Base-by-base conservation (phyloP, 352 stramenopile species). In the Pythium aphanidermatum region DNA sequence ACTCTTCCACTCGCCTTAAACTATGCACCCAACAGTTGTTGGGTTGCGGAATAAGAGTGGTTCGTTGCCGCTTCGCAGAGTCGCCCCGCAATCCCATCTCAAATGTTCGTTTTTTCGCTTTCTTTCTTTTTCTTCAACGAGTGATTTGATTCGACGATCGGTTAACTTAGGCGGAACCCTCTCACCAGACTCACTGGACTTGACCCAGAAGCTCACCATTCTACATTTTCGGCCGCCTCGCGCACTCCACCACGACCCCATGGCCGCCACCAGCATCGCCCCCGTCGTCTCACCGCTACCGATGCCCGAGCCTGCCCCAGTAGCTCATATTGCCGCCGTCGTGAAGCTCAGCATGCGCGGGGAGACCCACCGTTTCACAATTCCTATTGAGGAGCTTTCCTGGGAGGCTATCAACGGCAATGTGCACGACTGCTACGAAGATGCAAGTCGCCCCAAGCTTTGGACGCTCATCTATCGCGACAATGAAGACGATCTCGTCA, bases 391-490 rank as follows among this genome's bases (percentile, higher is more conserved):
- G 24, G 40, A 63, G 32, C 43, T 83, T 47, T 70, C 55, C 28
- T 80, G 77, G 58, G 61, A 74, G 12, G 29, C 63, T 23, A 51
- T 88, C 25, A 33, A 59, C n/a, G 40, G 36, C 33, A 73, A 70
- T 32, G 70, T 76, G 19, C 17, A 58, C 20, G 59, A 68, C 32
- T 49, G 44, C 28, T 83, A 83, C 44, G 48, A 39, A 7, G 46
- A 62, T n/a, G 41, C 46, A 11, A 37, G 68, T 16, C 58, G 53
- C 8, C 47, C 62, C 8, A 25, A 34, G 27, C n/a, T 37, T 28
- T 87, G 65, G 62, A 62, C 63, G 41, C 55, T 90, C 19, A 51
- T 86, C 38, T 90, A 87, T 64, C 68, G 64, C 30, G 77, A 90
- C 50, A 65, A 86, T 14, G 77, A 90, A 35, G 64, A 72, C 28